Conservation (phyloP, 2,329 filamentous ascomycete genomes). For the Ascochyta pisi region DNA sequence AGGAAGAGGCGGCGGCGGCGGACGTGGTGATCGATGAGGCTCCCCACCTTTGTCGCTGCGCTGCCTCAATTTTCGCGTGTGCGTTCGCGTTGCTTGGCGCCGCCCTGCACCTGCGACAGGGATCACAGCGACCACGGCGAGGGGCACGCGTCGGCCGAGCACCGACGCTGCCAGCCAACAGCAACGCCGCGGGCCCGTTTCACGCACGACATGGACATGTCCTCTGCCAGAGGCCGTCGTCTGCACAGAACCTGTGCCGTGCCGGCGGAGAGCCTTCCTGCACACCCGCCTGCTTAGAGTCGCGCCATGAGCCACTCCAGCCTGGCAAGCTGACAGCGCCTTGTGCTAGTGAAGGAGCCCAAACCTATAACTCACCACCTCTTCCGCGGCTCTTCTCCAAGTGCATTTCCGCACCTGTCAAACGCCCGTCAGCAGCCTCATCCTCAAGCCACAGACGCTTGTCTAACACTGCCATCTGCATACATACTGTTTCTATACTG, state of each 20-base stretch:
- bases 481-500: background rate
- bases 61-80: slow-evolving; percentile 12
- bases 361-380: slow-evolving; percentile 18
- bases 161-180: slow-evolving; percentile 1
- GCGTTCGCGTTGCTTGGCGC: slow-evolving; percentile 19
- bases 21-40: slow-evolving; percentile 20
- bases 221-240: slow-evolving; percentile 1
- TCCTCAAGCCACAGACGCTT: too few relatives aligned
- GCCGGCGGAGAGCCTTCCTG: slow-evolving; percentile 11
- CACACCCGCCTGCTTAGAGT: background rate
- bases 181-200: slow-evolving; percentile 6
- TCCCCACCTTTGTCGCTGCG: slow-evolving; percentile 21
- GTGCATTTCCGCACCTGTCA: slow-evolving; percentile 16
- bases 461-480: background rate
- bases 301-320: slow-evolving; percentile 3
- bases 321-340: background rate
- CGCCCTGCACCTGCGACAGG: background rate
- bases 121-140: background rate
- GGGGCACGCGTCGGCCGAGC: background rate
- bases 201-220: background rate
- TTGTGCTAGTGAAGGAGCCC: background rate
- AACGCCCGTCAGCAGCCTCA: background rate
- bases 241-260: slow-evolving; percentile 11
- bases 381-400: slow-evolving; percentile 22
- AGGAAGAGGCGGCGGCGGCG: background rate